Evolutionary conservation across 148 eudicot species (phyloP), one percentile per base, ranked within the genome.

Genomic region (Dianthus caryophyllus): DNA sequence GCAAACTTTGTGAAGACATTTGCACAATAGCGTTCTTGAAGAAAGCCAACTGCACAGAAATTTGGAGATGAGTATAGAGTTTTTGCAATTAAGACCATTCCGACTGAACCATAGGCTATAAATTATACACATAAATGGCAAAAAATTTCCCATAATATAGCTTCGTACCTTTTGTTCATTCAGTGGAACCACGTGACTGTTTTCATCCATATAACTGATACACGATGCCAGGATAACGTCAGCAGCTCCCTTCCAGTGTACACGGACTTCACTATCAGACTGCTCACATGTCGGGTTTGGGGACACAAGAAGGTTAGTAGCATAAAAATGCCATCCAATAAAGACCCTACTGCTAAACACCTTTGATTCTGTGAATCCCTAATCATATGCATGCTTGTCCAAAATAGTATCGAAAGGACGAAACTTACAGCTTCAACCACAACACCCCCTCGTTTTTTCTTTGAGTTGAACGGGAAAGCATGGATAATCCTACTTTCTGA

Each of bases 211-310:
- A 71, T 77, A 94, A 53, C 76, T 73, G 50, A 80, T 74, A 78
- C 98, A 94, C 6, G 74, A 84, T 39, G 85, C 83, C 66, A 94
- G 76, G 57, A 94, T 87, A 71, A 94, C 84, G 75, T 89, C 97
- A 52, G 98, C 97, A 76, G 97, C 98, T 43, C 98, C 98, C 74
- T 94, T 94, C 98, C 98, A 94, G 61, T 94, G 98, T 70, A 94
- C 70, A 76, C 67, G 98, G 66, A 86, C 79, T 71, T 78, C 80
- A 44, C 85, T 77, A 72, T 81, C 77, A 59, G 75, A 30, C 96
- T 84, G 82, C 66, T 15, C 36, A 43, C 26, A 60, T 36, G 46
- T 60, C 36, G 44, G 10, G 64, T 22, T 1, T 13, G 6, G 30
- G 58, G 13, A 30, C 10, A 9, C 9, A 36, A 60, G 26, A 57